phyloP scores from a whole-genome alignment of 257 asterid species.

The Apocynum venetum region DNA sequence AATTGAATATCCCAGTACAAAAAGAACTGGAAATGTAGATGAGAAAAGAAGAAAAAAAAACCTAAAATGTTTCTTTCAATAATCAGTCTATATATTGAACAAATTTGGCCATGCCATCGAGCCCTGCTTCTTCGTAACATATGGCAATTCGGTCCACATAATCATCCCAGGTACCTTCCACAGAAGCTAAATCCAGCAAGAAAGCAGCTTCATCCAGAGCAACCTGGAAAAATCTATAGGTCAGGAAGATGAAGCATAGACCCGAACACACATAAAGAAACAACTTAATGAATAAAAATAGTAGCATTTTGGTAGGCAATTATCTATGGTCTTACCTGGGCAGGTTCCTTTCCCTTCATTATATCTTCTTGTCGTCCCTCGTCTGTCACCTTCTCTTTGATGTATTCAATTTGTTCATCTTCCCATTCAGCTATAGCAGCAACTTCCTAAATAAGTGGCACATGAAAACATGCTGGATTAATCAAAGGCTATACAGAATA shows the following conservation, averaged over 20 bases:
- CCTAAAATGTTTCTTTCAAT: neutral
- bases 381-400: conserved; percentile 78
- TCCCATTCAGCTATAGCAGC: conserved; percentile 91
- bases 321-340: conserved; percentile 48
- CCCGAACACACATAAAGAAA: neutral
- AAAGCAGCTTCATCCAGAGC: conserved; percentile 94
- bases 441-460: conserved; percentile 52
- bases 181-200: conserved; percentile 85
- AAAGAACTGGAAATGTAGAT: neutral
- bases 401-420: conserved; percentile 90
- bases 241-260: conserved; percentile 8
- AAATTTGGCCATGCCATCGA: conserved; percentile 67
- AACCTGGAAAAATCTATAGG: conserved; percentile 39
- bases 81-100: conserved; percentile 54
- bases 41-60: neutral
- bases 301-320: neutral
- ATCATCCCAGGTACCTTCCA: conserved; percentile 85
- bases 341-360: conserved; percentile 84
- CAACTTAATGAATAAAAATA: neutral
- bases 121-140: conserved; percentile 73
- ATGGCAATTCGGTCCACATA: conserved; percentile 60
- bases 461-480: neutral
- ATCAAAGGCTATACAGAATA: conserved; percentile 1
- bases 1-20: neutral
- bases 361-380: conserved; percentile 84